These are phyloP conservation scores for Rhododendron mucronatum DNA, from an alignment of 148 eudicot genomes.

Conservation along the genomic window DNA sequence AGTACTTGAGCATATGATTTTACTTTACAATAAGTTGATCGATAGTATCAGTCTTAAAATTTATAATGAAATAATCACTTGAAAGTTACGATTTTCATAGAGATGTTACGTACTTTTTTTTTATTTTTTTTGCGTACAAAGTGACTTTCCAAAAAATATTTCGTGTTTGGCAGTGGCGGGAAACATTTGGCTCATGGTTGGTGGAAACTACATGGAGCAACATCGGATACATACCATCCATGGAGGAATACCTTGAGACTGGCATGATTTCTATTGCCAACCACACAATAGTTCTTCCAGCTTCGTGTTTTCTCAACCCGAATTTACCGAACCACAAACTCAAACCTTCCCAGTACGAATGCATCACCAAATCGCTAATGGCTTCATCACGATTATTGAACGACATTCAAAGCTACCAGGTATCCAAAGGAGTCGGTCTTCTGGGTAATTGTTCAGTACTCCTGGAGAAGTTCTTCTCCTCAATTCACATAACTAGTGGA, in stretches of 20 bases:
- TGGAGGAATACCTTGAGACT: constrained; percentile 26
- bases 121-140: too few species aligned
- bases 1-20: neutral
- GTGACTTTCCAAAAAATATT: neutral
- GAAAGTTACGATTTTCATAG: neutral
- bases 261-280: constrained; percentile 37
- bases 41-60: too few species aligned
- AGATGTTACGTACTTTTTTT: too few species aligned
- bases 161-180: constrained; percentile 30
- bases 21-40: neutral
- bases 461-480: too few species aligned
- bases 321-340: constrained; percentile 8
- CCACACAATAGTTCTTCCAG: constrained; percentile 23
- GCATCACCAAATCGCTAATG: constrained; percentile 38
- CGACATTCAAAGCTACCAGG: constrained; percentile 47
- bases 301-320: constrained; percentile 21
- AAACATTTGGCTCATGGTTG: constrained; percentile 37
- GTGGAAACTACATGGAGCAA: constrained; percentile 41
- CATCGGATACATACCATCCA: constrained; percentile 27
- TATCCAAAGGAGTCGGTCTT: neutral
- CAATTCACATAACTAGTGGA: too few species aligned
- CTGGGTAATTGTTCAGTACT: too few species aligned
- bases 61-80: neutral
- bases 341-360: constrained; percentile 14
- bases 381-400: constrained; percentile 30